Conservation (phyloP, 2,329 filamentous ascomycete species). For the Cladosporium sp. region DNA sequence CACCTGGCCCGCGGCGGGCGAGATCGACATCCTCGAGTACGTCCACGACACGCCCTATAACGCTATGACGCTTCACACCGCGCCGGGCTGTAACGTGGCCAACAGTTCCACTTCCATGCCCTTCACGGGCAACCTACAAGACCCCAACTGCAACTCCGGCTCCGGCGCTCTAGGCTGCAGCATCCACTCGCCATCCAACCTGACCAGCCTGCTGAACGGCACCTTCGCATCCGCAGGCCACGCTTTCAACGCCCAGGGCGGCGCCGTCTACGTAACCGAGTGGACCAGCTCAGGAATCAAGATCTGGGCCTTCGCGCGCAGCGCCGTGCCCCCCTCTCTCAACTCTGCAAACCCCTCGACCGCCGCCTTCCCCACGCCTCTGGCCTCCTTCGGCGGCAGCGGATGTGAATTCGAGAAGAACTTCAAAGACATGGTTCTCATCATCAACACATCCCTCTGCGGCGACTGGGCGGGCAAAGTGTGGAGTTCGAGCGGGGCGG, state of each 20-base stretch:
- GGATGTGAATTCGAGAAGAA: conserved; percentile 67
- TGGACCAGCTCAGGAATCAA: conserved; percentile 74
- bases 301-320: conserved; percentile 80
- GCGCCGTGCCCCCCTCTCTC: conserved; percentile 61
- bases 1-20: conserved; percentile 39
- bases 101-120: conserved; percentile 27
- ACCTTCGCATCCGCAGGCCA: conserved; percentile 38
- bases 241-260: conserved; percentile 47
- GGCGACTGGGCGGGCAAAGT: conserved; percentile 78
- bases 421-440: conserved; percentile 70
- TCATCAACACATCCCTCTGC: conserved; percentile 82
- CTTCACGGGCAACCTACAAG: conserved; percentile 20
- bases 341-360: conserved; percentile 58
- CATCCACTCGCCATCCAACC: conserved; percentile 27
- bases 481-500: conserved; percentile 61
- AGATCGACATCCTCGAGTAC: conserved; percentile 48
- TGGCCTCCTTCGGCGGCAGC: conserved; percentile 60
- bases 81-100: conserved; percentile 39
- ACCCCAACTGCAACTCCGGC: conserved; percentile 28
- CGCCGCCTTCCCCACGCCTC: conserved; percentile 55
- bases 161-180: conserved; percentile 41
- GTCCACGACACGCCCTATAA: conserved; percentile 42
- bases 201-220: conserved; percentile 9
- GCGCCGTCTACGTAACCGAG: conserved; percentile 45
- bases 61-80: conserved; percentile 46